Evolutionary conservation across 495 filamentous ascomycete genomes (phyloP), one percentile per base, ranked within the genome.

Genomic region (Saxispiralis lemnorum): DNA sequence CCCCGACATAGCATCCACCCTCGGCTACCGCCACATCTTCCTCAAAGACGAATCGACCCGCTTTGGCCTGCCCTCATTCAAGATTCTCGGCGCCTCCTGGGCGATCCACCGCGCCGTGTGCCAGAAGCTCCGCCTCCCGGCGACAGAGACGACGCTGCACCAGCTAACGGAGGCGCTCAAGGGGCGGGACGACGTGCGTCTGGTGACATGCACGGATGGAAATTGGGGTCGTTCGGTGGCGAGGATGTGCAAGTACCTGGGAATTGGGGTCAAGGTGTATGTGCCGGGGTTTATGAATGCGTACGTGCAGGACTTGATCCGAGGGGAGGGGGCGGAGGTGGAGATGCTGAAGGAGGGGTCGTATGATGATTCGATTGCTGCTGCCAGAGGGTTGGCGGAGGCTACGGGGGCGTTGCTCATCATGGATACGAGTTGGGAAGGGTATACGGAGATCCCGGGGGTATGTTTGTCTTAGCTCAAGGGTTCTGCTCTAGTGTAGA

Each of bases 21-120:
- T 80, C 1, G 69, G 68, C 0, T 56, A 82, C 15, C 57, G 58
- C 0, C 51, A 65, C 11, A 63, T 82, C 34, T 62, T 59, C 37
- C 5, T 66, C 31, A 66, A 66, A 49, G 62, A 65, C 42, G 63
- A 66, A 45, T 56, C 52, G 13, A 39, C 37, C 18, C 52, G 62
- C 10, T 57, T 61, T 31, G 59, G 76, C 1, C 68, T 87, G 1
- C 76, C 79, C 0, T 68, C 79, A 0, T 85, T 83, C 67, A 86
- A 86, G 56, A 75, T 81, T 32, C 69, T 83, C 0, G 81, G 80
- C 7, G 80, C 81, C 0, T 78, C 76, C n/a, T 87, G 77, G 78
- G 76, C 69, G 0, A 64, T 67, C 36, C 75, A 72, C 48, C 68
- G 69, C 31, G 72, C 74, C 6, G 41, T 83, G 5, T 54, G 58